A percentile compares a stretch with the other conserved stretches of the same genome.
Evolutionary conservation across 176 grass and related monocot species (phyloP).

Genomic region (Alloteropsis semialata): DNA sequence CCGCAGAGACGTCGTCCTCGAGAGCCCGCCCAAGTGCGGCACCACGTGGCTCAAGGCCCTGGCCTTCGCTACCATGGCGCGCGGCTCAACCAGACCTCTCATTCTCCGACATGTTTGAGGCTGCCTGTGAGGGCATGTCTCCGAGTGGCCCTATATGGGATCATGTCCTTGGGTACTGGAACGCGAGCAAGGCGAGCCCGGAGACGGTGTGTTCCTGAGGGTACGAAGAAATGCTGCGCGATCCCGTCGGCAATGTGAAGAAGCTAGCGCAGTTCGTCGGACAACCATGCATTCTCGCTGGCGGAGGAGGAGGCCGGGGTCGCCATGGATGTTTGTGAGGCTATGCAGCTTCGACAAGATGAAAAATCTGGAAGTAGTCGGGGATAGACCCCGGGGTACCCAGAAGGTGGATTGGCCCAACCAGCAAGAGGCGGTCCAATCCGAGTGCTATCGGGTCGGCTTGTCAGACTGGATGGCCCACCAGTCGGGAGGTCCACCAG

Average conservation of each 20-base stretch:
- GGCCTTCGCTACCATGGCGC: not conserved
- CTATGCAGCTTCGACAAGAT: slow-evolving; percentile 29
- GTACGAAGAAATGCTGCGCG: slow-evolving; percentile 43
- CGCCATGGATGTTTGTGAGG: slow-evolving; percentile 1
- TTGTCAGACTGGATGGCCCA: too few species aligned
- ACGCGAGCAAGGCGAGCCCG: not conserved
- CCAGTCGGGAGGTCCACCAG: too few species aligned
- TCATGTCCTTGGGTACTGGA: slow-evolving; percentile 28
- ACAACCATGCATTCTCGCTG: slow-evolving; percentile 25
- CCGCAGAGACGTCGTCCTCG: slow-evolving; percentile 1
- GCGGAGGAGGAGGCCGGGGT: not conserved
- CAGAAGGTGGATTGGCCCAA: too few species aligned
- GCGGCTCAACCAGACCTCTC: not conserved
- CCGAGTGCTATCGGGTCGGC: too few species aligned
- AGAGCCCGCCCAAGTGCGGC: too few species aligned
- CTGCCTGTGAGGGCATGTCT: not conserved
- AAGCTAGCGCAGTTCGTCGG: slow-evolving; percentile 29
- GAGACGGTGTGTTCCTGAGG: slow-evolving; percentile 25
- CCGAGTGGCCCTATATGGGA: slow-evolving; percentile 31
- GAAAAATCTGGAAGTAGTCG: not conserved
- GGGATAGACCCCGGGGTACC: too few species aligned
- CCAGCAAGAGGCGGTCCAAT: too few species aligned
- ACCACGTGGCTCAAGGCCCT: not conserved
- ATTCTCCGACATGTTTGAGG: not conserved
- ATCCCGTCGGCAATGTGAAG: not conserved